Conservation (phyloP, 768 basidiomycete species). For the Russula vinacea region DNA sequence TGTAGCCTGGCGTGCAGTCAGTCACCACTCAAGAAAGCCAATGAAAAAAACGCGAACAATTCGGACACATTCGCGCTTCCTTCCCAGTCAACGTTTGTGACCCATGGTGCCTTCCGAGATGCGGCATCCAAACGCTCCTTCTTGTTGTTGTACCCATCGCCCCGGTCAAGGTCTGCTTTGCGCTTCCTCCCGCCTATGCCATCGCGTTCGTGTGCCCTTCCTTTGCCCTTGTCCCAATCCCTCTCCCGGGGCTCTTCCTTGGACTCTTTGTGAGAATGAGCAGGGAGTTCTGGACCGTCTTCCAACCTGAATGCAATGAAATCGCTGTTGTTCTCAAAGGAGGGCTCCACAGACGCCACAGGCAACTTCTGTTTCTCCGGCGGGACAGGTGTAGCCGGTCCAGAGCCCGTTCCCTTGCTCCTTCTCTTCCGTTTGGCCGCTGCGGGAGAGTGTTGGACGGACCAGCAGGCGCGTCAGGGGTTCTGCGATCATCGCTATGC, state of each 20-base stretch:
- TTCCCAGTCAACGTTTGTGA: slow-evolving; percentile 65
- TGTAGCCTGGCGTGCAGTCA: slow-evolving; percentile 58
- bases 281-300: slow-evolving; percentile 27
- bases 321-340: slow-evolving; percentile 23
- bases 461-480: background rate
- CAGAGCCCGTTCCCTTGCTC: slow-evolving; percentile 13
- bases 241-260: slow-evolving; percentile 17
- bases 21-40: slow-evolving; percentile 13
- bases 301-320: slow-evolving; percentile 23
- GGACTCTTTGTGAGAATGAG: slow-evolving; percentile 23
- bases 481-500: background rate
- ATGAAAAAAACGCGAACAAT: slow-evolving; percentile 52
- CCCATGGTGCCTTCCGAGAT: slow-evolving; percentile 62
- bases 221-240: slow-evolving; percentile 26
- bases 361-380: background rate
- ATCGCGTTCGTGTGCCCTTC: slow-evolving; percentile 30
- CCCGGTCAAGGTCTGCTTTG: slow-evolving; percentile 46
- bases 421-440: slow-evolving; percentile 6
- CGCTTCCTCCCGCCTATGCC: slow-evolving; percentile 44
- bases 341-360: background rate
- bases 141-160: slow-evolving; percentile 52
- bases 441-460: slow-evolving; percentile 3
- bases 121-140: slow-evolving; percentile 51
- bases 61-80: slow-evolving; percentile 75
- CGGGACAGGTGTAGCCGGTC: slow-evolving; percentile 9